These are phyloP conservation scores for Phlyctochytrium arcticum DNA, from an alignment of 192 early-diverging fungal genomes.

Conservation along the genomic window DNA sequence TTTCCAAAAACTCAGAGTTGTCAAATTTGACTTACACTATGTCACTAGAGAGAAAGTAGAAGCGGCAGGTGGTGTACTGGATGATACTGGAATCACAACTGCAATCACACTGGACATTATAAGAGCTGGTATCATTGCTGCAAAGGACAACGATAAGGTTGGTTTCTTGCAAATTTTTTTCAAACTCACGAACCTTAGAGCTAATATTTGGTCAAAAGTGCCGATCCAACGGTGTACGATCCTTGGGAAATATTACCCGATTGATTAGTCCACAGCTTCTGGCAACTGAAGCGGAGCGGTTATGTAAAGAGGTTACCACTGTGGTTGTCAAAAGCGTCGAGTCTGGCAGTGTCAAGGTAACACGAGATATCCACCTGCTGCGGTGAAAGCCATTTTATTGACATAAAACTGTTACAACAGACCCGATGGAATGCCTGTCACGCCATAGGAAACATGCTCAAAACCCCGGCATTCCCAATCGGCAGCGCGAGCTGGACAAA, in stretches of 20 bases:
- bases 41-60: neutral
- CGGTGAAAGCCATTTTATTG: no score
- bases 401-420: no score
- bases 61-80: conserved; percentile 12
- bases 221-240: conserved; percentile 67
- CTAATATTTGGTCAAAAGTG: conserved; percentile 35
- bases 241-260: conserved; percentile 60
- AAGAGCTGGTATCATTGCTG: conserved; percentile 41
- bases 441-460: conserved; percentile 60
- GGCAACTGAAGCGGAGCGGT: conserved; percentile 34
- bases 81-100: conserved; percentile 42
- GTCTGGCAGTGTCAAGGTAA: conserved; percentile 59
- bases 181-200: neutral
- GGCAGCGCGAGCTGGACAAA: conserved; percentile 45
- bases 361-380: neutral
- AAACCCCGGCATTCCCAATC: conserved; percentile 52
- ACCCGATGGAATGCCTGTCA: conserved; percentile 79
- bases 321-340: conserved; percentile 58
- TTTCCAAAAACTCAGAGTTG: conserved; percentile 9
- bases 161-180: conserved; percentile 4
- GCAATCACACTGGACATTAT: conserved; percentile 42
- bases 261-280: conserved; percentile 47
- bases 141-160: conserved; percentile 73
- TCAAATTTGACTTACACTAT: neutral
- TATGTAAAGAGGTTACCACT: conserved; percentile 45